phyloP scores from a whole-genome alignment of 2,329 filamentous ascomycete genomes.

The Hysterium pulicare region DNA sequence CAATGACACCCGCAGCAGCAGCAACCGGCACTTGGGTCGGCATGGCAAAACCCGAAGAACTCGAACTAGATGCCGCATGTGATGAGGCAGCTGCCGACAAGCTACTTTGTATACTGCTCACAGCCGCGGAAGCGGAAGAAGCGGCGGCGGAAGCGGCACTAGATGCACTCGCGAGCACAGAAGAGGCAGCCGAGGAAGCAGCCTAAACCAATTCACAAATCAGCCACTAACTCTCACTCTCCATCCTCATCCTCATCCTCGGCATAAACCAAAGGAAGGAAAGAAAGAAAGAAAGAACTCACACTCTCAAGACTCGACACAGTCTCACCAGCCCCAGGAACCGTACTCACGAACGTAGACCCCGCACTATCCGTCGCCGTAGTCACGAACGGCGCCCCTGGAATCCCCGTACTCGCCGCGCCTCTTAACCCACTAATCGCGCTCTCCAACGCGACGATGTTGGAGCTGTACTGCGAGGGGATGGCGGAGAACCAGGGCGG shows the following conservation, averaged over 20 bases:
- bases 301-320: not conserved
- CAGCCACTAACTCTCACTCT: too few relatives aligned
- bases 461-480: slow-evolving; percentile 19
- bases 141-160: not conserved
- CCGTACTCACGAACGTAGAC: slow-evolving; percentile 11
- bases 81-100: not conserved
- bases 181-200: not conserved
- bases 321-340: not conserved
- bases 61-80: not conserved
- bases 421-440: slow-evolving; percentile 20
- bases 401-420: slow-evolving; percentile 8
- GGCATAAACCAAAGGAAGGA: too few relatives aligned
- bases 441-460: slow-evolving; percentile 20
- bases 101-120: slow-evolving; percentile 1
- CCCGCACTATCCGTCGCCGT: slow-evolving; percentile 22
- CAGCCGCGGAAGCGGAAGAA: not conserved
- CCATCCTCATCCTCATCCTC: too few relatives aligned
- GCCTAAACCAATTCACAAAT: too few relatives aligned
- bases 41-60: slow-evolving; percentile 6
- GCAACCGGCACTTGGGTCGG: slow-evolving; percentile 8
- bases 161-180: not conserved
- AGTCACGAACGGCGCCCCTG: slow-evolving; percentile 13
- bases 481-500: slow-evolving; percentile 26
- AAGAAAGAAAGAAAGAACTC: too few relatives aligned
- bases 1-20: slow-evolving; percentile 8